These are phyloP conservation scores for Seiridium unicorne DNA, from an alignment of 2,329 filamentous ascomycete genomes.

Conservation along the genomic window DNA sequence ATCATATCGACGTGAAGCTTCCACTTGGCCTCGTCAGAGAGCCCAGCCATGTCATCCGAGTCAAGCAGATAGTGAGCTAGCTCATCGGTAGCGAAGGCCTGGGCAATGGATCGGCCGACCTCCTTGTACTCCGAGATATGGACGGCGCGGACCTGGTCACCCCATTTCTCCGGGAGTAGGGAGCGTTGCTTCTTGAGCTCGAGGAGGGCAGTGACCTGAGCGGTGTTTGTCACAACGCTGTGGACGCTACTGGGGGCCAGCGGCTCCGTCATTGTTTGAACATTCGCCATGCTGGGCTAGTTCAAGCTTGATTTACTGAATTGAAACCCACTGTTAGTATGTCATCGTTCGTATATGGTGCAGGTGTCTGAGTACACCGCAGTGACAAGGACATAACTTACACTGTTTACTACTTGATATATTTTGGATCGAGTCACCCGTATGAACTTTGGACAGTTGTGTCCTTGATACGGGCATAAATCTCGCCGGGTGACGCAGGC, in stretches of 20 bases:
- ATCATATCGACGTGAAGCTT: slow-evolving; percentile 74
- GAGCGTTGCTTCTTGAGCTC: slow-evolving; percentile 34
- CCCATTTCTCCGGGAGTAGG: slow-evolving; percentile 52
- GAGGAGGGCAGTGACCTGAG: neutral
- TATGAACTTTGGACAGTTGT: slow-evolving; percentile 53
- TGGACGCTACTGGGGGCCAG: slow-evolving; percentile 1
- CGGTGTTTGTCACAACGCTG: slow-evolving; percentile 9
- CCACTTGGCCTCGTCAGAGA: slow-evolving; percentile 69
- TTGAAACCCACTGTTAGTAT: neutral
- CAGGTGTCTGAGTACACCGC: too few relatives aligned
- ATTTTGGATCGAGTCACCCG: slow-evolving; percentile 56
- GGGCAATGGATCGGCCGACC: slow-evolving; percentile 69
- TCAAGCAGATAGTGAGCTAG: slow-evolving; percentile 74
- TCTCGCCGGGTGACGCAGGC: slow-evolving; percentile 54
- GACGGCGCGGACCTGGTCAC: slow-evolving; percentile 60
- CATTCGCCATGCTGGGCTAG: slow-evolving; percentile 4
- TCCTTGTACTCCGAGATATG: slow-evolving; percentile 66
- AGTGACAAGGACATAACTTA: too few relatives aligned
- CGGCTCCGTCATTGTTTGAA: neutral
- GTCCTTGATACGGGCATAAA: slow-evolving; percentile 58
- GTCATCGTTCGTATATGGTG: neutral
- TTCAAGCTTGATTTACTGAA: slow-evolving; percentile 10
- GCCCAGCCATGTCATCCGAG: slow-evolving; percentile 62
- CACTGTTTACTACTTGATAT: slow-evolving; percentile 35
- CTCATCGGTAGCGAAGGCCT: slow-evolving; percentile 75